Base-by-base conservation (phyloP, 2,329 filamentous ascomycete species). In the Exophiala bonariae region DNA sequence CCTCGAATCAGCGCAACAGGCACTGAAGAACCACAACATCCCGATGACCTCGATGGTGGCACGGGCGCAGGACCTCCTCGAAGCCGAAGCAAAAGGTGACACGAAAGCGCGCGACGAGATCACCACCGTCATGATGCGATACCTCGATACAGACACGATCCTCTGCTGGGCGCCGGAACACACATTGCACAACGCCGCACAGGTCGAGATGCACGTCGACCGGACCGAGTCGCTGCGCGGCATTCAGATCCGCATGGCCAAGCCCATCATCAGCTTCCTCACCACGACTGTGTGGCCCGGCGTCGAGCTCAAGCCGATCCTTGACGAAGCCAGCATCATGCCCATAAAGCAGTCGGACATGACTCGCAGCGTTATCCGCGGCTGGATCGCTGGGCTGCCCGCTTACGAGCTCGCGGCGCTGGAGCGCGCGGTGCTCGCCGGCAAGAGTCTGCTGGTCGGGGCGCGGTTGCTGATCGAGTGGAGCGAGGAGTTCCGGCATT, bases 141-240 rank as follows among this genome's bases (percentile, higher is more conserved):
- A 97, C 67, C 79, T 99, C 19, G 84, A 90, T 60, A 97, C 93
- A 1, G 93, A 99, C 70, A 91, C 89, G 0, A 72, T 97, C 28
- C 81, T 99, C 2, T 97, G 92, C 78, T 96, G 90, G 88, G 89
- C 82, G 14, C 84, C 84, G 0, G 76, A 76, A 60, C 70, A 71
- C 46, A 70, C 70, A 36, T 57, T 72, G 49, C 68, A 78, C 63
- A 76, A 81, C 32, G 73, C 75, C 2, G 73, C 77, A 1, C 59
- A 61, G 16, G 62, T 67, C 30, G 66, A 66, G 28, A 69, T 74
- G 28, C 69, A 82, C 32, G 66, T 73, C 22, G 70, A 78, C 40
- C 61, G 65, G 3, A 67, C 66, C 34, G 75, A 76, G 45, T 82
- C 78, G 6, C 75, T 99, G 42, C 78, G 89, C 13, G 78, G 86